Evolutionary conservation across 2,329 filamentous ascomycete genomes (phyloP), one percentile per base, ranked within the genome.

Genomic region (Fusarium haematococcum): DNA sequence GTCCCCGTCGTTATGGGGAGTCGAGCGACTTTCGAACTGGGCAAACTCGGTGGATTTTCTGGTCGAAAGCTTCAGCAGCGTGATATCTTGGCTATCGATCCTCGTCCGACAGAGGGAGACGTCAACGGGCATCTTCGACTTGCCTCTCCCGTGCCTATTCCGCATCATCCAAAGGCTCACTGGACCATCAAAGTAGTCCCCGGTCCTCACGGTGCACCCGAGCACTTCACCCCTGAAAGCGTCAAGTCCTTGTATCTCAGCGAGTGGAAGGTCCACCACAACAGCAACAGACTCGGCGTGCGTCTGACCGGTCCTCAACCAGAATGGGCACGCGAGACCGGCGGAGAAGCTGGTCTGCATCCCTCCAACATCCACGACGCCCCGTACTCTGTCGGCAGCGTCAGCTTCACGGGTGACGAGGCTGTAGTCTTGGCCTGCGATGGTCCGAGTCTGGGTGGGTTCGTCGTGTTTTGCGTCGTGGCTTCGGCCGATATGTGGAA

Each of bases 321-420:
- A 1, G 68, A 83, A 50, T 86, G 84, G 84, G 80, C 82, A 3
- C 79, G 83, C 14, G 60, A 71, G 6, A 80, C 79, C 2, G 84
- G 84, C 4, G 83, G 83, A 2, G 80, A 81, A 37, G 84, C 80
- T 3, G 83, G 83, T 0, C 73, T 83, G 8, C 84, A 86, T 57
- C 84, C 84, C 0, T 84, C 82, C n/a, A 86, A 86, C 32, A 81
- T 85, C 23, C 80, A 83, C 32, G 83, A 84, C 27, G 81, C 79
- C 32, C 81, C 81, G 1, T 85, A 84, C 67, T 82, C 84, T 1
- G 78, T 84, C 6, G 85, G 85, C 2, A 83, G 83, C 33, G 77
- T 86, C 6, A 86, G 82, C 74, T 86, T 84, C 67, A 85, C 84
- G 0, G 84, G 84, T 0, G 84, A 86, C 33, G 82, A 84, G 35